Evolutionary conservation across 2,329 filamentous ascomycete species (phyloP).

Genomic region (Blumeria hordei): DNA sequence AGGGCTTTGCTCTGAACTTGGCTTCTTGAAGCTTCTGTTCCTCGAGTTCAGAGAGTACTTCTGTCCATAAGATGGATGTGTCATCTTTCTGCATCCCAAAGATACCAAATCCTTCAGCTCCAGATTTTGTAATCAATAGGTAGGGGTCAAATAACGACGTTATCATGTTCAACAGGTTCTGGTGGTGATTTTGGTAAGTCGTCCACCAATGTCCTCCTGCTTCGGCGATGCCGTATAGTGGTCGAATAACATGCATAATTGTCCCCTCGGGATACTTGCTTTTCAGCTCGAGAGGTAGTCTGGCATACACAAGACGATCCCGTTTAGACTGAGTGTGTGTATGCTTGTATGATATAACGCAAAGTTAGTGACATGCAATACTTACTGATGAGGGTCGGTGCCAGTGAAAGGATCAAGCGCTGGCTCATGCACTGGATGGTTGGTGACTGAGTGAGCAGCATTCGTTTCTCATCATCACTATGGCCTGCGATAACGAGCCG

Average conservation of each 20-base stretch:
- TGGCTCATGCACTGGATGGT: constrained; percentile 4
- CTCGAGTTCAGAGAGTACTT: not conserved
- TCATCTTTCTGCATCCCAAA: not conserved
- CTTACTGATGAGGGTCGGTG: not conserved
- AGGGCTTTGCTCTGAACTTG: not conserved
- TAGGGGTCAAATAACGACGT: not conserved
- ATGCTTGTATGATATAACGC: not conserved
- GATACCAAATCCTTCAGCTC: not conserved
- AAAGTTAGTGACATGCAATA: not conserved
- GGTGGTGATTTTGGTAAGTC: not conserved
- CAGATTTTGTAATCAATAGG: not conserved
- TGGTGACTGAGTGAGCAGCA: constrained; percentile 4
- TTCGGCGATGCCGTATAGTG: not conserved
- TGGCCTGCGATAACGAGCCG: constrained; percentile 3
- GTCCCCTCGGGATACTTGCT: not conserved
- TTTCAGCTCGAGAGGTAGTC: not conserved
- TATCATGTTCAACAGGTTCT: not conserved
- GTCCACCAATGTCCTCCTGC: not conserved
- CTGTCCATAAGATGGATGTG: not conserved
- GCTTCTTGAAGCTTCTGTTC: not conserved
- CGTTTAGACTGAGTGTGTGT: not conserved
- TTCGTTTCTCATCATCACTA: constrained; percentile 4
- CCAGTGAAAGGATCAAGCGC: constrained; percentile 3
- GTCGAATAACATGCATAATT: not conserved
- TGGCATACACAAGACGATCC: not conserved